A percentile compares a stretch with the other conserved stretches of the same genome.
Conservation (phyloP, 768 basidiomycete species). For the Lactarius psammicola region DNA sequence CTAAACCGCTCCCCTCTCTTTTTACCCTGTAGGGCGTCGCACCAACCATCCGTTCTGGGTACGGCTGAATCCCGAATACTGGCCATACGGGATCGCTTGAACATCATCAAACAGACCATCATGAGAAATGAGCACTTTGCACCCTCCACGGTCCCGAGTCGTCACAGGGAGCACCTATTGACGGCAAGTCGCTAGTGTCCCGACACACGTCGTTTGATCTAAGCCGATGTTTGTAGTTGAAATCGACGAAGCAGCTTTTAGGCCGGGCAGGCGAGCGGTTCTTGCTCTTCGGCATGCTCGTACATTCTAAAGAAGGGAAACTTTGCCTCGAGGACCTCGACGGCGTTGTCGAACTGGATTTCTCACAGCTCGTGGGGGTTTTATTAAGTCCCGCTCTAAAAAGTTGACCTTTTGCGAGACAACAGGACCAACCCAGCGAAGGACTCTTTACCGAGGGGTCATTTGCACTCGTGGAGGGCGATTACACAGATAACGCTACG, state of each 20-base stretch:
- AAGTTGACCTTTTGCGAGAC: constrained; percentile 14
- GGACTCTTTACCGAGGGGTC: constrained; percentile 96
- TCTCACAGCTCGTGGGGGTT: constrained; percentile 71
- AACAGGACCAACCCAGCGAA: constrained; percentile 86
- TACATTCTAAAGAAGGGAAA: constrained; percentile 85
- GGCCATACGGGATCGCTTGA: constrained; percentile 79
- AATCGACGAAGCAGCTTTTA: constrained; percentile 93
- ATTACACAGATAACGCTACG: constrained; percentile 89
- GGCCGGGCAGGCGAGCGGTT: constrained; percentile 90
- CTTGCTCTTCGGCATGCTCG: constrained; percentile 89
- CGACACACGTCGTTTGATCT: constrained; percentile 4
- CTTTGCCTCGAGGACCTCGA: constrained; percentile 93
- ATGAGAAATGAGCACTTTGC: constrained; percentile 97
- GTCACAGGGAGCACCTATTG: constrained; percentile 82
- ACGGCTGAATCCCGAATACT: constrained; percentile 78
- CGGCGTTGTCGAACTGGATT: constrained; percentile 84
- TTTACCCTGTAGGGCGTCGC: constrained; percentile 44
- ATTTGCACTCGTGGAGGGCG: constrained; percentile 92
- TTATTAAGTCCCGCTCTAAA: background rate
- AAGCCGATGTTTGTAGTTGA: constrained; percentile 53
- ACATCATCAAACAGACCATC: constrained; percentile 90
- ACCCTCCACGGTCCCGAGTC: constrained; percentile 88
- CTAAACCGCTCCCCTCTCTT: constrained; percentile 17
- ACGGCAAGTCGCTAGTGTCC: constrained; percentile 53
- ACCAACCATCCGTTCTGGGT: constrained; percentile 69